A percentile compares a stretch with the other conserved stretches of the same genome.
phyloP scores from a whole-genome alignment of 78 protist genomes.

The Anaeramoeba flamelloides region DNA sequence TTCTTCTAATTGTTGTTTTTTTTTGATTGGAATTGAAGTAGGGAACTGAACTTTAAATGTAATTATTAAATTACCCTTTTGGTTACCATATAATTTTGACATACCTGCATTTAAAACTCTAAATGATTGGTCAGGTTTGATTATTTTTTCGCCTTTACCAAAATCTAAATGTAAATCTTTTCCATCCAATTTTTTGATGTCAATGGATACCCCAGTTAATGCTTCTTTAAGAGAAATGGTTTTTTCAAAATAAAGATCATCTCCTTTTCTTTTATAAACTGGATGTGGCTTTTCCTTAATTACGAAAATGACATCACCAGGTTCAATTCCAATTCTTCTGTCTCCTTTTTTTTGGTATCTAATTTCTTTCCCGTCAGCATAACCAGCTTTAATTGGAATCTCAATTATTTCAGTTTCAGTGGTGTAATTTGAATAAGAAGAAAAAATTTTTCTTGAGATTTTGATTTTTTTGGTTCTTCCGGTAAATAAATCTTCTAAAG shows the following conservation, averaged over 20 bases:
- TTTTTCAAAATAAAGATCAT: constrained; percentile 10
- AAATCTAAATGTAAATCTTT: no score
- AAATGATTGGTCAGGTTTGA: no score
- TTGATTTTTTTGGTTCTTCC: no score
- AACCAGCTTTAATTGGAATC: constrained; percentile 35
- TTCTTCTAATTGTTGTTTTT: not conserved
- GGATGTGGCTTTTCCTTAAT: constrained; percentile 39
- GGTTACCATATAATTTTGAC: constrained; percentile 20
- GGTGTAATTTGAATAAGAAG: no score
- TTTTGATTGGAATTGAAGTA: not conserved
- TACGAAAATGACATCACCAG: constrained; percentile 45
- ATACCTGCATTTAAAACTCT: no score
- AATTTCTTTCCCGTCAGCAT: constrained; percentile 46
- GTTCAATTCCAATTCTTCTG: constrained; percentile 12
- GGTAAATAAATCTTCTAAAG: no score
- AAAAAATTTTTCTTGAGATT: no score
- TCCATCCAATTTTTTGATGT: constrained; percentile 12
- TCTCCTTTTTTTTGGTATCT: constrained; percentile 41
- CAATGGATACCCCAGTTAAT: constrained; percentile 5
- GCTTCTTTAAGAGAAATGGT: constrained; percentile 16
- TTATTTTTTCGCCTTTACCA: no score
- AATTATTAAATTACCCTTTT: constrained; percentile 25
- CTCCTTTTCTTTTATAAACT: constrained; percentile 33
- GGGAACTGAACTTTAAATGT: constrained; percentile 15
- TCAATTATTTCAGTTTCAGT: constrained; percentile 13